Evolutionary conservation across 164 flowering plant genomes (phyloP).

Genomic region (Vitis rupestris): DNA sequence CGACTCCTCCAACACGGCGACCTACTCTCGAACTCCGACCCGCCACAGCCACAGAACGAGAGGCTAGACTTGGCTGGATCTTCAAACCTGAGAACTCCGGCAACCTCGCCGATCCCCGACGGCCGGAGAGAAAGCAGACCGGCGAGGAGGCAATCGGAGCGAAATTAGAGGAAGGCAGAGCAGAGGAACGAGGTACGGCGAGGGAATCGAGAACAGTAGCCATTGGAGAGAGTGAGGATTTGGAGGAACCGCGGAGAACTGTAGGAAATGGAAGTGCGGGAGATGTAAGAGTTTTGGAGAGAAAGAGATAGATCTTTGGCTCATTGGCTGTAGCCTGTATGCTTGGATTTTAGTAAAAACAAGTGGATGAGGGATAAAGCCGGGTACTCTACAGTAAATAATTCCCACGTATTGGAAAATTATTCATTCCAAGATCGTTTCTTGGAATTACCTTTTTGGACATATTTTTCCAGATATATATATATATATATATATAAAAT

Average conservation of each 20-base stretch:
- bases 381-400: no score
- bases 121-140: slow-evolving; percentile 11
- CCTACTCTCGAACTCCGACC: neutral
- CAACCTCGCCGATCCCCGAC: slow-evolving; percentile 19
- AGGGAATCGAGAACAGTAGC: slow-evolving; percentile 54
- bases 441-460: no score
- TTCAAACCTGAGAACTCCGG: slow-evolving; percentile 49
- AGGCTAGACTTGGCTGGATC: slow-evolving; percentile 19
- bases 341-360: no score
- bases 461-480: no score
- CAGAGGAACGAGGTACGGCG: slow-evolving; percentile 39
- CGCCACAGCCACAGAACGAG: slow-evolving; percentile 19
- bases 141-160: slow-evolving; percentile 20
- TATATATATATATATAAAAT: no score
- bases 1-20: slow-evolving; percentile 36
- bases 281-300: slow-evolving; percentile 1
- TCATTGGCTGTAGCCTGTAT: no score
- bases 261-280: neutral
- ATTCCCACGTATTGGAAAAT: no score
- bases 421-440: no score
- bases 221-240: slow-evolving; percentile 31
- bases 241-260: neutral
- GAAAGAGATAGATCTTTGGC: neutral
- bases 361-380: no score
- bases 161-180: slow-evolving; percentile 15